Evolutionary conservation across 108 stramenopile genomes (phyloP).

Genomic region (Nitzschia inconspicua): DNA sequence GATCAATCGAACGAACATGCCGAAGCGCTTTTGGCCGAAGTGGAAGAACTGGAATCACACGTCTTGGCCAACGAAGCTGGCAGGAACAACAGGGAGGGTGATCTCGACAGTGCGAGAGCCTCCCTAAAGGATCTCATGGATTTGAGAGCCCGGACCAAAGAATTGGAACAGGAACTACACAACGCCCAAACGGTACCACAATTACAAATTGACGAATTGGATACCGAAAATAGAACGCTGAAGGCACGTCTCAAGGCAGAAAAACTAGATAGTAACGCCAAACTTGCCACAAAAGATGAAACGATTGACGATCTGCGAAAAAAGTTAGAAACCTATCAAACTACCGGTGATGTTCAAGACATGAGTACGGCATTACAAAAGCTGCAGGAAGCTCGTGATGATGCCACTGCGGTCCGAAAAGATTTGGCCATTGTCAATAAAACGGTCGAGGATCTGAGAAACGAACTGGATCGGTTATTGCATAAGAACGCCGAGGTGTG

Average conservation of each 20-base stretch:
- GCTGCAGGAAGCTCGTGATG: slow-evolving; percentile 11
- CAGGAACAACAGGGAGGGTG: no score
- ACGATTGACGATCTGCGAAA: slow-evolving; percentile 12
- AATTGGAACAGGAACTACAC: slow-evolving; percentile 37
- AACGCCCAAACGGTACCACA: slow-evolving; percentile 12
- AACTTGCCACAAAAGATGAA: slow-evolving; percentile 22
- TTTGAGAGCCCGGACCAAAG: slow-evolving; percentile 10
- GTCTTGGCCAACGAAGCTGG: no score
- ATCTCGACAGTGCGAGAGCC: no score
- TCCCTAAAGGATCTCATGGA: no score
- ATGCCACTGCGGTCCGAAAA: slow-evolving; percentile 7
- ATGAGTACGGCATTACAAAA: slow-evolving; percentile 10
- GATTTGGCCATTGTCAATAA: slow-evolving; percentile 11
- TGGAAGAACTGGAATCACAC: no score
- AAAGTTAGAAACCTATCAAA: slow-evolving; percentile 11
- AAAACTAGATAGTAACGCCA: slow-evolving; percentile 16
- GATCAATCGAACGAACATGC: no score
- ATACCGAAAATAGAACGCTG: slow-evolving; percentile 20
- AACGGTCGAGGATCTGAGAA: slow-evolving; percentile 6
- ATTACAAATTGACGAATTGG: slow-evolving; percentile 28
- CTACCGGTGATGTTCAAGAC: slow-evolving; percentile 26
- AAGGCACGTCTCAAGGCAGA: slow-evolving; percentile 29
- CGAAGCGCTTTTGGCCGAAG: no score
- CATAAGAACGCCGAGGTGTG: slow-evolving; percentile 19
- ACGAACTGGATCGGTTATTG: no score